Percentiles rank a stretch among this genome's conserved stretches.
These are phyloP conservation scores for Verticillium klebahnii DNA, from an alignment of 2,329 filamentous ascomycete species.

Conservation along the genomic window DNA sequence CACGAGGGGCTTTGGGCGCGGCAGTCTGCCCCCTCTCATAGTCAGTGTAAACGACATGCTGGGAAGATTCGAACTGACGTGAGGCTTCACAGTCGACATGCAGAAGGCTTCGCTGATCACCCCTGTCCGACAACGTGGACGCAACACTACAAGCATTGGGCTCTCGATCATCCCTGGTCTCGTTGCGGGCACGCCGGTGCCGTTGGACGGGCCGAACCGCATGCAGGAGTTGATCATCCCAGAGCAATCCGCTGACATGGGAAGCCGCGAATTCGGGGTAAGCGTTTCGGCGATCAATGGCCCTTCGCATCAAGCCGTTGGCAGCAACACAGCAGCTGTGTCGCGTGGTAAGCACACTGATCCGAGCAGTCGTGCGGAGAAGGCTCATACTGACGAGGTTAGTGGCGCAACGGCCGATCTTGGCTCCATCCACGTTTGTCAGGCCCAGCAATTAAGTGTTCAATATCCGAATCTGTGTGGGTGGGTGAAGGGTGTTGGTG, in stretches of 20 bases:
- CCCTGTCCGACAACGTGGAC: conserved; percentile 22
- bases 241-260: neutral
- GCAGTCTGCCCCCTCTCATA: conserved; percentile 7
- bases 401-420: conserved; percentile 1
- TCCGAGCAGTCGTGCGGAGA: neutral
- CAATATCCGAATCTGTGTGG: neutral
- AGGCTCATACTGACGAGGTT: neutral
- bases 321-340: neutral
- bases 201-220: conserved; percentile 3
- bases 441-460: neutral
- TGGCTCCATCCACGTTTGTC: neutral
- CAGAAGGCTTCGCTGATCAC: conserved; percentile 22
- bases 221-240: conserved; percentile 2
- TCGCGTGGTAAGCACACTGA: neutral
- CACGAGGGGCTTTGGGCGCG: conserved; percentile 7
- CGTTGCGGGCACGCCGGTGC: conserved; percentile 20
- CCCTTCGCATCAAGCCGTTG: neutral
- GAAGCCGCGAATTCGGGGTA: conserved; percentile 3
- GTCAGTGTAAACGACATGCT: conserved; percentile 6
- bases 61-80: neutral
- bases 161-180: conserved; percentile 24
- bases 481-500: neutral
- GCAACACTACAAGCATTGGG: conserved; percentile 16
- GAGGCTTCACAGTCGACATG: conserved; percentile 16
- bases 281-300: conserved; percentile 7